Base-by-base conservation (phyloP, 305 asterid genomes). In the Solanum aculeatissimum region DNA sequence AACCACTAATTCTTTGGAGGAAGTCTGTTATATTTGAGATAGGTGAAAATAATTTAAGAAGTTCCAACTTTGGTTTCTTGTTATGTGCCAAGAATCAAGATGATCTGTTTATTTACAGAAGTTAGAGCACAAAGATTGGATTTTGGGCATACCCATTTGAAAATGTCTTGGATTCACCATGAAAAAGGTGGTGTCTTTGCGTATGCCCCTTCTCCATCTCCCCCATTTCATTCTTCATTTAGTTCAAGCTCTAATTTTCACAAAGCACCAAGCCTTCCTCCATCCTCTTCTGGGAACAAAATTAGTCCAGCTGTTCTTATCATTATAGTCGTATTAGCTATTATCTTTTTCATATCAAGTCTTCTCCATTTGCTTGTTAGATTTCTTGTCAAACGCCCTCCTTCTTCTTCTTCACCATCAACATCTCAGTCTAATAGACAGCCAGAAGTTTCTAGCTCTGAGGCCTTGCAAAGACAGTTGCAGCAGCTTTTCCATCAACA, bases 361-460 rank as follows among this genome's bases (percentile, higher is more conserved):
- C 80, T 93, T 9, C 95, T 94, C 47, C 98, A 94, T 89, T 92
- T 95, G 14, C 94, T 95, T 45, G 93, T 94, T 27, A 88, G 98
- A 85, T 93, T 91, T 65, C 91, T 95, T 12, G 78, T 89, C 60
- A 88, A 94, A 63, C 88, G 91, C 5, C 89, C 90, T 9, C 70
- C 89, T 57, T 81, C 88, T 49, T 83, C 89, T 51, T 89, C 72
- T 15, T 65, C 72, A 14, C 23, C 88, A 4, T 35, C 89, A 1
- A 63, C 89, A 75, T 83, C 90, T 57, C 83, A 86, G 38, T 79
- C 90, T 80, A 84, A 84, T 84, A 88, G 87, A 83, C 88, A 88
- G 82, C 93, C 93, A 16, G 91, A 88, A 89, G 83, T 78, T 84
- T 74, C 93, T 85, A 80, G 45, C 49, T 83, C 89, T 70, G 87